A percentile compares a stretch with the other conserved stretches of the same genome.
These are phyloP conservation scores for Lepidium africanum DNA, from an alignment of 345 rosid species.

Conservation along the genomic window DNA sequence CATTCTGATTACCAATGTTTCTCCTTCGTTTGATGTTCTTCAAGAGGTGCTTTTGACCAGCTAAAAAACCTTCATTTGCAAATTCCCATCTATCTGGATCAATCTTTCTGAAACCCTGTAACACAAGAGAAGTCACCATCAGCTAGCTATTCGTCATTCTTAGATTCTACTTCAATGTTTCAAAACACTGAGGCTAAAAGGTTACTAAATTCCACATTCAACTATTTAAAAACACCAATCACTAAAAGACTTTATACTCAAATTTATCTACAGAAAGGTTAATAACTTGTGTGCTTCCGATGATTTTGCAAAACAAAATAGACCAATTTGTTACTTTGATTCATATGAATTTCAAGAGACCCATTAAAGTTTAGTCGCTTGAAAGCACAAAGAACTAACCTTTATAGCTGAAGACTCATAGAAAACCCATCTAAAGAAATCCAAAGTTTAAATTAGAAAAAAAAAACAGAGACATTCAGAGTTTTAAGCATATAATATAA, in stretches of 20 bases:
- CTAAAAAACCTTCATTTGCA: conserved; percentile 77
- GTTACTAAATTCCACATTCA: neutral
- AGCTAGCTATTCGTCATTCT: neutral
- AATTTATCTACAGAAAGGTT: no score
- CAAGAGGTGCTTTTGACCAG: conserved; percentile 79
- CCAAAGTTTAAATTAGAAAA: conserved; percentile 6
- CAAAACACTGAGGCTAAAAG: neutral
- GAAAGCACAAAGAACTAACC: conserved; percentile 22
- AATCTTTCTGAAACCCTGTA: conserved; percentile 80
- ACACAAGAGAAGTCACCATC: neutral
- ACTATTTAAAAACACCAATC: neutral
- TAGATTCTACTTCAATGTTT: neutral
- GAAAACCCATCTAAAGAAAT: conserved; percentile 27
- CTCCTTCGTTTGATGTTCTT: conserved; percentile 74
- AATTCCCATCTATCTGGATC: conserved; percentile 94
- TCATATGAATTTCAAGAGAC: neutral
- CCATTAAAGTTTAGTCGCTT: neutral
- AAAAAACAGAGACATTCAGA: neutral
- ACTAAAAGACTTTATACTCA: no score
- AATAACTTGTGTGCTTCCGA: neutral
- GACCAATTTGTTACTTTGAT: neutral
- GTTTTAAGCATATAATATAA: neutral
- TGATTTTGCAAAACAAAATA: neutral
- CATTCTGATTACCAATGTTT: conserved; percentile 19
- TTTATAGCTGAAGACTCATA: conserved; percentile 17